Conservation (phyloP, 345 rosid species). For the Cochlearia excelsa region DNA sequence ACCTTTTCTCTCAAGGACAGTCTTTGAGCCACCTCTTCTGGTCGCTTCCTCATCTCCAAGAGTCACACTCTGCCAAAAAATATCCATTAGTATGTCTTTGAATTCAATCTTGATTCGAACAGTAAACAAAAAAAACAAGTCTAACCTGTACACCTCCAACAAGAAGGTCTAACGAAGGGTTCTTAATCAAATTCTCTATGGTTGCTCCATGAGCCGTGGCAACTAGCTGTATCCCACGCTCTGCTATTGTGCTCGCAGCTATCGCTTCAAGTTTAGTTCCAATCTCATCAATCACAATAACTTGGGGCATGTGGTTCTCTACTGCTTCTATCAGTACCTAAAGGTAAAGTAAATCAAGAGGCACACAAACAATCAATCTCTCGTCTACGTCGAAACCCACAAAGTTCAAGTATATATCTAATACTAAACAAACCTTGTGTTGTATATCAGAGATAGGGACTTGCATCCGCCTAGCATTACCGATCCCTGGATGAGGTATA, state of each 20-base stretch:
- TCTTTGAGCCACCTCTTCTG: conserved; percentile 80
- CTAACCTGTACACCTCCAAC: conserved; percentile 89
- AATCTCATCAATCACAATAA: conserved; percentile 90
- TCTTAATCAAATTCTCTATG: conserved; percentile 79
- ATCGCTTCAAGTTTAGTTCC: conserved; percentile 93
- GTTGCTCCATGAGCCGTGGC: conserved; percentile 91
- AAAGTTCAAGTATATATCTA: conserved; percentile 5
- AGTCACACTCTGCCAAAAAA: conserved; percentile 64
- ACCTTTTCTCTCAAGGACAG: conserved; percentile 83
- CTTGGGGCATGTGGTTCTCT: conserved; percentile 97
- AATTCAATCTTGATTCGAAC: background rate
- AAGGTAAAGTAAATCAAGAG: conserved; percentile 15
- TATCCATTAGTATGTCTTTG: conserved; percentile 18
- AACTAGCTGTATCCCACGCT: conserved; percentile 92
- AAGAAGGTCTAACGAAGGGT: conserved; percentile 89
- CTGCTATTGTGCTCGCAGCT: conserved; percentile 95
- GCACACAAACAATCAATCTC: conserved; percentile 6
- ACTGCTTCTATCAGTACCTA: conserved; percentile 90
- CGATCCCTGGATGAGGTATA: conserved; percentile 92
- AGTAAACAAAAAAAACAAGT: conserved; percentile 6
- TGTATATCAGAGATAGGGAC: conserved; percentile 82
- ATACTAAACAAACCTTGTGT: conserved; percentile 49
- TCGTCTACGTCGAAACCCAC: background rate
- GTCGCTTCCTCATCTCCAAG: conserved; percentile 89
- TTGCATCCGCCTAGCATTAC: conserved; percentile 94